A percentile compares a stretch with the other conserved stretches of the same genome.
Conservation (phyloP, 805 yeast genomes). For the Candida qinlingensis region DNA sequence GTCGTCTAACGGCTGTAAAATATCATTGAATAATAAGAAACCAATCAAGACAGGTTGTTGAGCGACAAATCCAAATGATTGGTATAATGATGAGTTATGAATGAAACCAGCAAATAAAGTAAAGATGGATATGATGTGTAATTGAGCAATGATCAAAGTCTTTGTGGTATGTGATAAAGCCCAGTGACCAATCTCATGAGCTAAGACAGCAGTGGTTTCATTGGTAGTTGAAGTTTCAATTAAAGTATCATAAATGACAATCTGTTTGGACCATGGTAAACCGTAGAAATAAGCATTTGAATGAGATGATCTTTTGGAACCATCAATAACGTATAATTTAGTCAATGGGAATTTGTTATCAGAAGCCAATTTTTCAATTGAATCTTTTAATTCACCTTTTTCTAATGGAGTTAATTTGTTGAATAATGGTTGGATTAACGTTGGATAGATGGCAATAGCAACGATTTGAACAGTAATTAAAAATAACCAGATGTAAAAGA, state of each 20-base stretch:
- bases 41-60: conserved; percentile 77
- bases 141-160: conserved; percentile 60
- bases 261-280: conserved; percentile 94
- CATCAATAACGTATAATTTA: conserved; percentile 85
- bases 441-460: conserved; percentile 73
- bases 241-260: conserved; percentile 89
- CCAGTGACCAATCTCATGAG: conserved; percentile 99
- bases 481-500: conserved; percentile 73
- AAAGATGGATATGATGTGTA: conserved; percentile 59
- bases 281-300: conserved; percentile 97
- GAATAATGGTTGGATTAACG: conserved; percentile 86
- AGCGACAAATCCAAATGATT: conserved; percentile 66
- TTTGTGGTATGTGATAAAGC: conserved; percentile 81
- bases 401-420: conserved; percentile 87
- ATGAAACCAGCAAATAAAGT: conserved; percentile 75
- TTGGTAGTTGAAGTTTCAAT: conserved; percentile 69
- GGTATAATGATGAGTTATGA: conserved; percentile 70
- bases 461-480: conserved; percentile 66
- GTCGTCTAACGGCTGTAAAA: conserved; percentile 74
- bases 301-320: conserved; percentile 94
- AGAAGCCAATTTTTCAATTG: conserved; percentile 75
- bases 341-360: conserved; percentile 80
- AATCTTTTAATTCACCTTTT: conserved; percentile 79
- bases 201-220: conserved; percentile 90
- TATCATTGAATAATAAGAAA: conserved; percentile 70